Evolutionary conservation across 2,329 filamentous ascomycete genomes (phyloP), one percentile per base, ranked within the genome.

Genomic region (Macroventuria anomochaeta): DNA sequence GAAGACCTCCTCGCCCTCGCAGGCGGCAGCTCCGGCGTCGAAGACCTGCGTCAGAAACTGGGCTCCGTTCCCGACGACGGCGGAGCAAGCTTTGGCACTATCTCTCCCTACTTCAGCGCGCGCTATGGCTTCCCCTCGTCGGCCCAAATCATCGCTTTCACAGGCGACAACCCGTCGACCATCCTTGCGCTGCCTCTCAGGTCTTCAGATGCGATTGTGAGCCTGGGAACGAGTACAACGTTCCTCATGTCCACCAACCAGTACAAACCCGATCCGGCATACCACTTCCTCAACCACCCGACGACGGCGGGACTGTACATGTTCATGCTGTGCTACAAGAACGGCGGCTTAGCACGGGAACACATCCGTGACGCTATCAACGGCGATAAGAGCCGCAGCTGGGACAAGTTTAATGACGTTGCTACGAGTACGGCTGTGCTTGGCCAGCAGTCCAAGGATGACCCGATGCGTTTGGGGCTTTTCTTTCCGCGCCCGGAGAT

Each of bases 311-410:
- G 90, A 1, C 84, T 97, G 55, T 97, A 96, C 83, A 97, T 99
- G 95, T 97, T 99, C 77, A 99, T 99, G 95, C 86, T 99, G 29
- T 99, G 95, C 82, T 99, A 97, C 81, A 97, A 97, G 78, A 99
- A 99, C 77, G 95, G 95, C 63, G 92, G 92, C 2, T 85, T 97
- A 1, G 93, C 95, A 2, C 89, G 95, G 37, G 95, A 99, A 73
- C 87, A 90, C 67, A 85, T 97, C 58, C 89, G 95, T 48, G 91
- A 99, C 70, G 82, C 85, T 0, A 85, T 97, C 46, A 88, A 91
- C 57, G 76, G 77, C 21, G 73, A 79, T 8, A 72, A 75, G 25
- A 62, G 75, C 4, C 43, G 58, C 23, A 79, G 81, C 10, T 99
- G 95, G 95, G 83, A 85, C 43, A 81, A 76, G 44, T 99, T 97